These are phyloP conservation scores for Rhazya stricta DNA, from an alignment of 257 asterid genomes.

Conservation along the genomic window DNA sequence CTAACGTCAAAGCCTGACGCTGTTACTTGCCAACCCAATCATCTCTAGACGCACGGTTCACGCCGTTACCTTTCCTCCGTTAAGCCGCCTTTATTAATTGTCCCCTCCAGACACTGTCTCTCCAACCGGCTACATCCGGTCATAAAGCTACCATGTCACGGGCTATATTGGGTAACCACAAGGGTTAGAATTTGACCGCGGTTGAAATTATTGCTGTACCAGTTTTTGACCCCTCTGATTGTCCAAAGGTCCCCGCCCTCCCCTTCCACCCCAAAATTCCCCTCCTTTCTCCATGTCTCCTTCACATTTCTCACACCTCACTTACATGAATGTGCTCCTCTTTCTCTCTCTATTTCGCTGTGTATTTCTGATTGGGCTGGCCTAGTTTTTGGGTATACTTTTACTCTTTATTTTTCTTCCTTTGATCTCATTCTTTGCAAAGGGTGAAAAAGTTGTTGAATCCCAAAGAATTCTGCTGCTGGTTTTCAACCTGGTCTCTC, in stretches of 20 bases:
- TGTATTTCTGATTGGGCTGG: neutral
- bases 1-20: slow-evolving; percentile 32
- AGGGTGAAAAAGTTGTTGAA: slow-evolving; percentile 8
- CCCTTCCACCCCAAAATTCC: slow-evolving; percentile 3
- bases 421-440: slow-evolving; percentile 1
- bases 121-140: slow-evolving; percentile 42
- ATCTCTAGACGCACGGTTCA: slow-evolving; percentile 20
- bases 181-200: slow-evolving; percentile 28
- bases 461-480: slow-evolving; percentile 7
- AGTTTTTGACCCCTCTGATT: slow-evolving; percentile 24
- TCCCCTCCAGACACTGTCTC: slow-evolving; percentile 35
- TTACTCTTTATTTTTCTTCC: neutral
- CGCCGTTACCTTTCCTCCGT: slow-evolving; percentile 37
- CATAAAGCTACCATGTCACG: slow-evolving; percentile 9
- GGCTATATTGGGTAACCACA: slow-evolving; percentile 17
- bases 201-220: slow-evolving; percentile 22
- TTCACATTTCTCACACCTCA: slow-evolving; percentile 17
- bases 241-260: slow-evolving; percentile 25
- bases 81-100: slow-evolving; percentile 23
- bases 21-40: slow-evolving; percentile 37
- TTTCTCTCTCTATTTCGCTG: slow-evolving; percentile 12
- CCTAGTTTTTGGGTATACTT: neutral
- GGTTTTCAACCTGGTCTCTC: neutral
- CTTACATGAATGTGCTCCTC: slow-evolving; percentile 19
- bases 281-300: neutral